Conservation (phyloP, 768 basidiomycete species). For the Mycena belliarum region DNA sequence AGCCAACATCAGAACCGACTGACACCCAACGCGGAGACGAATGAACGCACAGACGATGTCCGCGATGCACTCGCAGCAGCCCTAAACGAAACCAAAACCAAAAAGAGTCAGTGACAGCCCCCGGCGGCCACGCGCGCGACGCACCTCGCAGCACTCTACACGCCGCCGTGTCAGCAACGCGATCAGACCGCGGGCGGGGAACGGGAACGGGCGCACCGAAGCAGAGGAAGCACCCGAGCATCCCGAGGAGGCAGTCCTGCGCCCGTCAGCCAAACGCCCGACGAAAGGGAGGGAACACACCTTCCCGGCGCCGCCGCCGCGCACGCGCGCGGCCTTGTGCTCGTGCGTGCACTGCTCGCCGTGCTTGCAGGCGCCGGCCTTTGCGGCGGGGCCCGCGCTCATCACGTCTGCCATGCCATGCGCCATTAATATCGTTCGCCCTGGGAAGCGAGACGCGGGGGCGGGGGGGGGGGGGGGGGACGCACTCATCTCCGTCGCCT, state of each 20-base stretch:
- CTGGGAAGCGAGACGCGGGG: background rate
- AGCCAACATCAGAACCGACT: background rate
- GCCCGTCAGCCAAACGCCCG: background rate
- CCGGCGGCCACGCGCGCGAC: constrained; percentile 1
- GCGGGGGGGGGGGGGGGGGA: constrained; percentile 12
- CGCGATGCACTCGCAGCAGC: constrained; percentile 67
- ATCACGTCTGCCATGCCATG: constrained; percentile 39
- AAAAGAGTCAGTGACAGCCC: background rate
- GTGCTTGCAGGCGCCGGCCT: constrained; percentile 21
- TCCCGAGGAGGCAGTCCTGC: constrained; percentile 68
- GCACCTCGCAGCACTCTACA: constrained; percentile 71
- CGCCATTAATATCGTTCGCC: too few relatives aligned
- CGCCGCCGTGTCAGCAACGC: background rate
- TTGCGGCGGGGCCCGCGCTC: constrained; percentile 33
- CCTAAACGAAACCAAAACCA: constrained; percentile 38
- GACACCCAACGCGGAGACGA: background rate
- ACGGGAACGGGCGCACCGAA: constrained; percentile 50
- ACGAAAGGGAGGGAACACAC: constrained; percentile 31
- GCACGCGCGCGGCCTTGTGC: constrained; percentile 56
- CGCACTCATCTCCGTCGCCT: constrained; percentile 66
- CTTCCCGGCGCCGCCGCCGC: constrained; percentile 73
- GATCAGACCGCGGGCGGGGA: background rate
- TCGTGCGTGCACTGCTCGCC: constrained; percentile 40
- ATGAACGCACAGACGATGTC: constrained; percentile 67
- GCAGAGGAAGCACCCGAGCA: constrained; percentile 69